Conservation (phyloP, 495 filamentous ascomycete genomes). For the Penicillium psychrofluorescens region DNA sequence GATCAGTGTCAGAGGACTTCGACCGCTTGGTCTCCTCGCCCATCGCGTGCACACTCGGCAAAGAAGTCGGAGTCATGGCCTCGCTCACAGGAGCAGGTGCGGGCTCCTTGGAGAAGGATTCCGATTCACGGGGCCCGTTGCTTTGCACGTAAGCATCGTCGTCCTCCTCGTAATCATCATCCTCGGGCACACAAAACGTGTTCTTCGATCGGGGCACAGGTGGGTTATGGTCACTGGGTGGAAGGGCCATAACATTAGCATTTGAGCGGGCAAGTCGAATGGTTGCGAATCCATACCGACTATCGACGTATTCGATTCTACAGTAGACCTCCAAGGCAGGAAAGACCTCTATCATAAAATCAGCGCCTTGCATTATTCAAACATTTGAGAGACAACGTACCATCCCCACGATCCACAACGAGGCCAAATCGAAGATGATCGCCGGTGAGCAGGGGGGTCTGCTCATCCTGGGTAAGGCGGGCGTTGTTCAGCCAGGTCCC, state of each 20-base stretch:
- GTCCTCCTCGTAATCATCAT: conserved; percentile 27
- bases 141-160: no score
- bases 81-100: no score
- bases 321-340: conserved; percentile 30
- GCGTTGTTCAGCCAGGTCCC: conserved; percentile 46
- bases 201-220: conserved; percentile 18
- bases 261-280: no score
- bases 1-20: no score
- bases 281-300: conserved; percentile 3
- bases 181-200: conserved; percentile 41
- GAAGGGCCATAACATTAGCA: not conserved
- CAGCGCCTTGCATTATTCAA: not conserved
- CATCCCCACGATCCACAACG: conserved; percentile 43
- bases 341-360: conserved; percentile 23
- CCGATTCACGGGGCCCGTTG: not conserved
- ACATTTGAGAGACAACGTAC: conserved; percentile 17
- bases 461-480: conserved; percentile 28
- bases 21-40: no score
- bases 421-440: conserved; percentile 49
- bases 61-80: no score
- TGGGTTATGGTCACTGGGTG: not conserved
- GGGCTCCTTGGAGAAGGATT: no score
- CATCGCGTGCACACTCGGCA: no score
- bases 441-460: conserved; percentile 28
- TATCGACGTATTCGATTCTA: conserved; percentile 23